phyloP scores from a whole-genome alignment of 345 rosid species.

The Lepidium aucheri region DNA sequence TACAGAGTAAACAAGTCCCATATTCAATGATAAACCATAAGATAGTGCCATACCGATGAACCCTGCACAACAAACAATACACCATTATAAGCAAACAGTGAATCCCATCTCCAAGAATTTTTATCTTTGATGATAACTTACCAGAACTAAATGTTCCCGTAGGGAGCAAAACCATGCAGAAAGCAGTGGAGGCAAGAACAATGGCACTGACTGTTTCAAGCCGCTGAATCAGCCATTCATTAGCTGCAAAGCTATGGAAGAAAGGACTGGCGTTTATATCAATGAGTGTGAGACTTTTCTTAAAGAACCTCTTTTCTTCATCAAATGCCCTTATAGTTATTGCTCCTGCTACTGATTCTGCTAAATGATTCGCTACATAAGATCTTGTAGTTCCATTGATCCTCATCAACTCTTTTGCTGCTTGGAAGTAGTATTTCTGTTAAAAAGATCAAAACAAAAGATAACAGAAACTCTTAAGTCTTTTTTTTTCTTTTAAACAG shows the following conservation, averaged over 20 bases:
- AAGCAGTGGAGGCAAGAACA: constrained; percentile 74
- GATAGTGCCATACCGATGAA: constrained; percentile 98
- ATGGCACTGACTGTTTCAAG: constrained; percentile 68
- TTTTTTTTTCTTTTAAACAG: neutral
- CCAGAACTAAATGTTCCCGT: constrained; percentile 87
- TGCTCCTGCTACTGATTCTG: constrained; percentile 90
- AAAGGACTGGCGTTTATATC: constrained; percentile 89
- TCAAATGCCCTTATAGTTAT: constrained; percentile 81
- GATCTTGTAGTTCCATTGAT: constrained; percentile 91
- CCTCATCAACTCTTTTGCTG: constrained; percentile 89
- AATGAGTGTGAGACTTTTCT: constrained; percentile 56
- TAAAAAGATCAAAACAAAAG: neutral
- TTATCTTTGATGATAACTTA: constrained; percentile 16
- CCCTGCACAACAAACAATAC: constrained; percentile 38
- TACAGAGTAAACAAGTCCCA: constrained; percentile 64
- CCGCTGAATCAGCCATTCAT: constrained; percentile 88
- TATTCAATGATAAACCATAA: constrained; percentile 81
- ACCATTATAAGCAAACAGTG: neutral
- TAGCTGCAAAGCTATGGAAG: constrained; percentile 83
- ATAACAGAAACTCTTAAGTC: neutral
- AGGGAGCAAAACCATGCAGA: constrained; percentile 94
- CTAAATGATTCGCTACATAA: constrained; percentile 80
- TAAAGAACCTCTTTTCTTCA: constrained; percentile 81
- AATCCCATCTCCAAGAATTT: neutral
- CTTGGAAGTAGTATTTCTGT: constrained; percentile 73